Conservation (phyloP, 345 rosid species). For the Pistacia integerrima region DNA sequence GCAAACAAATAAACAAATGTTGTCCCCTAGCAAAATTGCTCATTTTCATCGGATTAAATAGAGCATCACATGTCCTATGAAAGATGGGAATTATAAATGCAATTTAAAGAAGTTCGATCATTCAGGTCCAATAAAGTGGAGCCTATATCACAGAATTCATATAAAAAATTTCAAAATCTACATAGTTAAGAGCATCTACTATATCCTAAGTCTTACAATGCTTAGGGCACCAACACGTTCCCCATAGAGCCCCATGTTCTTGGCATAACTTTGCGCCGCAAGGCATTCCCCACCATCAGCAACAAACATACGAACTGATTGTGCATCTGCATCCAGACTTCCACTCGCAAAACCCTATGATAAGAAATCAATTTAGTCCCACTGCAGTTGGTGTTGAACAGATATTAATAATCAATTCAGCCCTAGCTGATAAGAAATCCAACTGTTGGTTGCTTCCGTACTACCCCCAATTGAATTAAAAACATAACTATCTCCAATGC, state of each 20-base stretch:
- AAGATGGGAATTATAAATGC: neutral
- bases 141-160: neutral
- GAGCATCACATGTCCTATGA: neutral
- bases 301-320: conserved; percentile 75
- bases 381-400: neutral
- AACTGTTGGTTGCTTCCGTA: neutral
- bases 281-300: conserved; percentile 92
- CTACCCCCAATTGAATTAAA: too few relatives aligned
- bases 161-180: neutral
- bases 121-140: neutral
- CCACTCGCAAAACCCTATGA: conserved; percentile 91
- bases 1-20: neutral
- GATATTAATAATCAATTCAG: neutral
- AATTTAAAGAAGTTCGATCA: neutral
- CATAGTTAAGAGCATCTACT: neutral
- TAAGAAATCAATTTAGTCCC: conserved; percentile 3
- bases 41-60: neutral
- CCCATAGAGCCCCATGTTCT: conserved; percentile 94
- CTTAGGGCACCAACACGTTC: conserved; percentile 98
- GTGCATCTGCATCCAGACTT: conserved; percentile 77
- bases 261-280: conserved; percentile 86
- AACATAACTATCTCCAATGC: neutral
- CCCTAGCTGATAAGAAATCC: neutral
- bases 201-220: conserved; percentile 57
- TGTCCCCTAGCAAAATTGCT: neutral